Percentiles rank a stretch among this genome's conserved stretches.
phyloP scores from a whole-genome alignment of 768 basidiomycete species.

The Xerocomellus intermedius region DNA sequence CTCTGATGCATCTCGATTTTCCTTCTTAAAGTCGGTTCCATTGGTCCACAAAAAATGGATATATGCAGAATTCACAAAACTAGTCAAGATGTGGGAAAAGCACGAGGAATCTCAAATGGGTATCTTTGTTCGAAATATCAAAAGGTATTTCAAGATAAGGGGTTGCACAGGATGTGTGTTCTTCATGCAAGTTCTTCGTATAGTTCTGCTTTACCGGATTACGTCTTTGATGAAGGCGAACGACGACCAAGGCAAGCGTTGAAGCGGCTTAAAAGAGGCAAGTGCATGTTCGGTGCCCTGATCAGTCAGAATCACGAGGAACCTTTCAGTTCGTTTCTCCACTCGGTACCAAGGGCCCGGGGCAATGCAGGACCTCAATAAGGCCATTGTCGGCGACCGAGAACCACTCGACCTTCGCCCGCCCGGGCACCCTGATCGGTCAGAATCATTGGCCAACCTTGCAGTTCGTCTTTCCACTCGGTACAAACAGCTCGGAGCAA shows the following conservation, averaged over 20 bases:
- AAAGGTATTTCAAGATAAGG: slow-evolving; percentile 52
- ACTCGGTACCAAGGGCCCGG: too few relatives aligned
- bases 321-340: too few relatives aligned
- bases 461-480: too few relatives aligned
- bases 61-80: slow-evolving; percentile 94
- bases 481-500: too few relatives aligned
- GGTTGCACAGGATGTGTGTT: slow-evolving; percentile 7
- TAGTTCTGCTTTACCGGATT: slow-evolving; percentile 76
- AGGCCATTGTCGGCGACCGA: too few relatives aligned
- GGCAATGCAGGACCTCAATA: too few relatives aligned
- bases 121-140: slow-evolving; percentile 90
- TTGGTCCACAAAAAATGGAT: slow-evolving; percentile 82
- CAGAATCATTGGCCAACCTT: too few relatives aligned
- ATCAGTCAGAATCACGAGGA: too few relatives aligned
- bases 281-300: slow-evolving; percentile 46
- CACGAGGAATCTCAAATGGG: slow-evolving; percentile 93
- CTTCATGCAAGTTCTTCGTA: slow-evolving; percentile 21
- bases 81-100: slow-evolving; percentile 94
- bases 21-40: slow-evolving; percentile 57
- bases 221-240: slow-evolving; percentile 80
- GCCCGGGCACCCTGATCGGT: too few relatives aligned
- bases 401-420: too few relatives aligned
- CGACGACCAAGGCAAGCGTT: slow-evolving; percentile 66
- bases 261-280: slow-evolving; percentile 68
- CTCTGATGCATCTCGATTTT: slow-evolving; percentile 18